Evolutionary conservation across 768 basidiomycete species (phyloP).

Genomic region (Mycena kentingensis): DNA sequence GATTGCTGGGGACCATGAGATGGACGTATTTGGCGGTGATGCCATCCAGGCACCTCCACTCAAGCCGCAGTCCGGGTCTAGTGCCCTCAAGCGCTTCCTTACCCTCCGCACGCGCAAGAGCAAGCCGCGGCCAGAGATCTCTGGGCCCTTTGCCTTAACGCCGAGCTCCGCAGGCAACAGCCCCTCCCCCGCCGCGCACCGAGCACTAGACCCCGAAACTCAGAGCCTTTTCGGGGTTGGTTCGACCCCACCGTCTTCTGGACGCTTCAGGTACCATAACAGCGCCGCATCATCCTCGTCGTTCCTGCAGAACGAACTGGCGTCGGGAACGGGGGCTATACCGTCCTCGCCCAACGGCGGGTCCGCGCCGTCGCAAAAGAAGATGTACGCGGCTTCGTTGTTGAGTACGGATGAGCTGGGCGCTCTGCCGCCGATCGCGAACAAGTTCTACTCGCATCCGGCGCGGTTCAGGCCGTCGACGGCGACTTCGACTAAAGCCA

Average conservation of each 20-base stretch:
- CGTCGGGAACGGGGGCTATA: constrained; percentile 13
- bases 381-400: no score
- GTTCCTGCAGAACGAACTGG: constrained; percentile 10
- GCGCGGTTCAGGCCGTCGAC: not conserved
- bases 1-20: constrained; percentile 31
- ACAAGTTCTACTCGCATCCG: constrained; percentile 18
- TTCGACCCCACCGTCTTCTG: not conserved
- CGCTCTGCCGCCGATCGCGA: constrained; percentile 13
- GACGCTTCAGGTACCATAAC: constrained; percentile 1
- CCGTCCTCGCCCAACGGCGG: constrained; percentile 22
- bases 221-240: constrained; percentile 9
- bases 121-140: constrained; percentile 22
- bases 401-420: constrained; percentile 13
- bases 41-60: constrained; percentile 14
- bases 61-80: constrained; percentile 6
- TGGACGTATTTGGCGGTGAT: constrained; percentile 33
- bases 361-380: constrained; percentile 1
- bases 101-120: constrained; percentile 17
- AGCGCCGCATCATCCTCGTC: constrained; percentile 5
- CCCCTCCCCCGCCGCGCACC: not conserved
- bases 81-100: constrained; percentile 17
- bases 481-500: constrained; percentile 4
- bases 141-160: constrained; percentile 21
- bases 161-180: constrained; percentile 6
- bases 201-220: not conserved